Conservation (phyloP, 495 filamentous ascomycete species). For the Cercophora samala region DNA sequence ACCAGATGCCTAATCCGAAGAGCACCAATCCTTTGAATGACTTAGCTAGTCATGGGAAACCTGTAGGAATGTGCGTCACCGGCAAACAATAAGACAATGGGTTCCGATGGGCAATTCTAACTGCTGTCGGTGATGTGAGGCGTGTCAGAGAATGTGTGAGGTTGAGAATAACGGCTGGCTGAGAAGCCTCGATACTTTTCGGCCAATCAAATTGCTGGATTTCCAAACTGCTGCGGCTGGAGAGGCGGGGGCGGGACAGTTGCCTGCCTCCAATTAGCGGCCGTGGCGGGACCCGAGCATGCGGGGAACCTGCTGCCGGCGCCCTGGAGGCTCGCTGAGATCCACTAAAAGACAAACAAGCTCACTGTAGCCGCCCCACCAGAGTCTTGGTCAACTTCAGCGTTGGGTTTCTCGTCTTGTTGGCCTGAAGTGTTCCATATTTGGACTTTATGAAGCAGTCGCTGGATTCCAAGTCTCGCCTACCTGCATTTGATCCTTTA, state of each 20-base stretch:
- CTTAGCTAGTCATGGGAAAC: neutral
- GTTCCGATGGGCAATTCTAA: neutral
- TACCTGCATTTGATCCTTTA: neutral
- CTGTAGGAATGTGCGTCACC: neutral
- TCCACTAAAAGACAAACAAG: neutral
- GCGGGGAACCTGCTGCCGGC: neutral
- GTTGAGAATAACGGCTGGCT: neutral
- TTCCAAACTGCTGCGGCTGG: neutral
- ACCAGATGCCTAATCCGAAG: constrained; percentile 5
- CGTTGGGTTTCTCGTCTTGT: neutral
- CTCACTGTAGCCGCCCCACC: neutral
- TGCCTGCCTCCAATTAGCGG: neutral
- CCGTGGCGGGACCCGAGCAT: neutral
- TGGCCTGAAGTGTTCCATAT: no score
- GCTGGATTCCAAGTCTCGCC: no score
- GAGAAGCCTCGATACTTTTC: neutral
- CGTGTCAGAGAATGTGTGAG: neutral
- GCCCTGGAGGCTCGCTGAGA: neutral
- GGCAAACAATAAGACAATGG: neutral
- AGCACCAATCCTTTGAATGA: neutral
- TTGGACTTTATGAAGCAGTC: no score
- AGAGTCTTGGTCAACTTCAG: neutral
- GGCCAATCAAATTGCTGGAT: neutral
- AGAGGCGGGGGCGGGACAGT: neutral
- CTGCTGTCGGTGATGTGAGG: neutral